These are phyloP conservation scores for Chamaenerion angustifolium DNA, from an alignment of 345 rosid genomes.

Conservation along the genomic window DNA sequence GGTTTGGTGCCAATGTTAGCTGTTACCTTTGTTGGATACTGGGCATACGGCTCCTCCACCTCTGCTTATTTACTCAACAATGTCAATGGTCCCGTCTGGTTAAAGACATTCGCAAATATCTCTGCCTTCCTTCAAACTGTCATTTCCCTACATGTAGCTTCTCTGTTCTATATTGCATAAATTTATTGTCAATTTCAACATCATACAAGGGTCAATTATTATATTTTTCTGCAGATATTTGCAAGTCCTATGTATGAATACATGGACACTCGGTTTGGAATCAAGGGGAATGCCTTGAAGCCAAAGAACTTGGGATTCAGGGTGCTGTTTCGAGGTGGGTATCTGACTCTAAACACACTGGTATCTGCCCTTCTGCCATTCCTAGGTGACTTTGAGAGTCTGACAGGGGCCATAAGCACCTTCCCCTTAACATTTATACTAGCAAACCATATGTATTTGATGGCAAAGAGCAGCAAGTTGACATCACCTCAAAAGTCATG, in stretches of 20 bases:
- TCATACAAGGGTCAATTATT: neutral
- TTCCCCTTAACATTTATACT: conserved; percentile 85
- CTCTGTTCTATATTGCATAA: conserved; percentile 2
- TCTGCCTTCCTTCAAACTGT: conserved; percentile 75
- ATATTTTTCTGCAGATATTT: conserved; percentile 38
- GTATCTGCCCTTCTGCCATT: conserved; percentile 78
- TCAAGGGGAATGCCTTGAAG: conserved; percentile 51
- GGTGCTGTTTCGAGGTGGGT: conserved; percentile 57
- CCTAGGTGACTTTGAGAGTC: conserved; percentile 83
- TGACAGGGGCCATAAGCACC: conserved; percentile 82
- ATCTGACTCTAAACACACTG: conserved; percentile 52
- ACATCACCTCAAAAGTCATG: conserved; percentile 35
- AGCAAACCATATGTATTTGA: conserved; percentile 80
- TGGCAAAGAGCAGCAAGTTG: conserved; percentile 42
- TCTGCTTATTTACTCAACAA: conserved; percentile 57
- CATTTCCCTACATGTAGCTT: conserved; percentile 64
- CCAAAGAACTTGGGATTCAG: conserved; percentile 46
- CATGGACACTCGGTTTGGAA: conserved; percentile 69
- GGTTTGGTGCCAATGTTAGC: conserved; percentile 70
- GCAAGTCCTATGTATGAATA: conserved; percentile 90
- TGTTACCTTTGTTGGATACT: conserved; percentile 62
- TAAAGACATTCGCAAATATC: conserved; percentile 62
- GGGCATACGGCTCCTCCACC: conserved; percentile 91
- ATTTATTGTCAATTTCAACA: neutral
- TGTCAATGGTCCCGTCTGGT: conserved; percentile 66